phyloP scores from a whole-genome alignment of 2,329 filamentous ascomycete genomes.

The Apiospora marii region DNA sequence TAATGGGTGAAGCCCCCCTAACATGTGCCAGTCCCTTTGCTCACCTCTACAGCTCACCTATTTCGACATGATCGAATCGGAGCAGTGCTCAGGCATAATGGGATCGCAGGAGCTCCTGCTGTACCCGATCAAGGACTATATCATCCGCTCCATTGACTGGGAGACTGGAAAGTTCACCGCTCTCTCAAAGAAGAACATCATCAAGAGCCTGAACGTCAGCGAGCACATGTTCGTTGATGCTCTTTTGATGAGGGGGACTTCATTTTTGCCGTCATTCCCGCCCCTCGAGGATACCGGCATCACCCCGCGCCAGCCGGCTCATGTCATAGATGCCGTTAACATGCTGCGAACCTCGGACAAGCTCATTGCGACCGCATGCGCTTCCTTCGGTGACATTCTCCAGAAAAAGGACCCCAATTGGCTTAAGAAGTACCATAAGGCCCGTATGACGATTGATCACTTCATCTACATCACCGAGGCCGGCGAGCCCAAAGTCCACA shows the following conservation, averaged over 20 bases:
- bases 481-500: slow-evolving; percentile 80
- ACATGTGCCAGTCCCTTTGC: slow-evolving; percentile 32
- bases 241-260: slow-evolving; percentile 82
- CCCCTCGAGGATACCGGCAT: slow-evolving; percentile 69
- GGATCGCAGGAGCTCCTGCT: slow-evolving; percentile 86
- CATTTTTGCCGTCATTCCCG: slow-evolving; percentile 80
- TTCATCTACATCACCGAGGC: slow-evolving; percentile 80
- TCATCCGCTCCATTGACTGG: slow-evolving; percentile 74
- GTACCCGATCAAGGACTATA: slow-evolving; percentile 80
- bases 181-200: slow-evolving; percentile 72
- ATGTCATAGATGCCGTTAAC: slow-evolving; percentile 79
- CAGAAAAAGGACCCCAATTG: slow-evolving; percentile 77
- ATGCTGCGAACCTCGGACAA: slow-evolving; percentile 76
- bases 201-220: slow-evolving; percentile 70
- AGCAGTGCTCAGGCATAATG: slow-evolving; percentile 79
- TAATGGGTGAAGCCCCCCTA: not conserved
- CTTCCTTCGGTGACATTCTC: slow-evolving; percentile 81
- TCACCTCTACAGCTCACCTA: slow-evolving; percentile 71
- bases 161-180: slow-evolving; percentile 69
- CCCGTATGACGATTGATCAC: slow-evolving; percentile 85
- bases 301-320: slow-evolving; percentile 63
- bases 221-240: slow-evolving; percentile 84
- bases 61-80: slow-evolving; percentile 72
- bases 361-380: slow-evolving; percentile 75
- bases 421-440: slow-evolving; percentile 85